A percentile compares a stretch with the other conserved stretches of the same genome.
phyloP scores from a whole-genome alignment of 805 yeast species.

The Barnettozyma salicaria region DNA sequence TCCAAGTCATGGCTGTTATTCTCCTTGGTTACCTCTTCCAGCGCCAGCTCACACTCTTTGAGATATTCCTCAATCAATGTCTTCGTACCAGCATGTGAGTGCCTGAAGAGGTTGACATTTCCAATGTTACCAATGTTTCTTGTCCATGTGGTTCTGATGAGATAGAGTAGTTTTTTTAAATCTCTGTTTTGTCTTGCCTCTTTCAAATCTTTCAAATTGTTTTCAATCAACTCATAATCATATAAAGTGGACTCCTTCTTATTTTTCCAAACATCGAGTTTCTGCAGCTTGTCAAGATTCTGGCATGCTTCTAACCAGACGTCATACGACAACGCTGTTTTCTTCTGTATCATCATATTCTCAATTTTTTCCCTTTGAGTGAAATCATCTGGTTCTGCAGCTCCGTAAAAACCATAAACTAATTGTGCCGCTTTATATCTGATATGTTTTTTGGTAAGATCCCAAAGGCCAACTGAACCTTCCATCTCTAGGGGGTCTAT shows the following conservation, averaged over 20 bases:
- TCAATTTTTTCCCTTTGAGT: slow-evolving; percentile 33
- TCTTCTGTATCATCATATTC: slow-evolving; percentile 37
- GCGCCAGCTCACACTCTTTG: slow-evolving; percentile 60
- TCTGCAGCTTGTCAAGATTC: slow-evolving; percentile 57
- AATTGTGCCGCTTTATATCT: slow-evolving; percentile 1
- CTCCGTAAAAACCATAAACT: slow-evolving; percentile 7
- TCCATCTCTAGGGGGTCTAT: neutral
- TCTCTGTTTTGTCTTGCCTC: slow-evolving; percentile 54
- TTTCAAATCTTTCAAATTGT: slow-evolving; percentile 48
- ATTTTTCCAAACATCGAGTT: slow-evolving; percentile 68
- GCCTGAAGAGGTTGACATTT: slow-evolving; percentile 67
- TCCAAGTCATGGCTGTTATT: slow-evolving; percentile 37
- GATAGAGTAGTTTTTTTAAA: slow-evolving; percentile 54
- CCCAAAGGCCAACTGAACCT: slow-evolving; percentile 5
- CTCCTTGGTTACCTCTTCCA: slow-evolving; percentile 24
- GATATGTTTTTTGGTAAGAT: slow-evolving; percentile 6
- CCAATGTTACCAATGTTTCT: slow-evolving; percentile 87
- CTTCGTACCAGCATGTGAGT: slow-evolving; percentile 83
- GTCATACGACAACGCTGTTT: slow-evolving; percentile 43
- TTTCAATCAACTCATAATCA: slow-evolving; percentile 58
- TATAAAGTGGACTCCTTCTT: slow-evolving; percentile 57
- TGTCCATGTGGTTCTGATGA: slow-evolving; percentile 78
- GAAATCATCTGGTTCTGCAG: slow-evolving; percentile 13
- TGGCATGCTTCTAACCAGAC: slow-evolving; percentile 66
- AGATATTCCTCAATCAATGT: slow-evolving; percentile 75